phyloP scores from a whole-genome alignment of 78 protist species.

The slime mould (Dictyostelium discoideum) region DNA sequence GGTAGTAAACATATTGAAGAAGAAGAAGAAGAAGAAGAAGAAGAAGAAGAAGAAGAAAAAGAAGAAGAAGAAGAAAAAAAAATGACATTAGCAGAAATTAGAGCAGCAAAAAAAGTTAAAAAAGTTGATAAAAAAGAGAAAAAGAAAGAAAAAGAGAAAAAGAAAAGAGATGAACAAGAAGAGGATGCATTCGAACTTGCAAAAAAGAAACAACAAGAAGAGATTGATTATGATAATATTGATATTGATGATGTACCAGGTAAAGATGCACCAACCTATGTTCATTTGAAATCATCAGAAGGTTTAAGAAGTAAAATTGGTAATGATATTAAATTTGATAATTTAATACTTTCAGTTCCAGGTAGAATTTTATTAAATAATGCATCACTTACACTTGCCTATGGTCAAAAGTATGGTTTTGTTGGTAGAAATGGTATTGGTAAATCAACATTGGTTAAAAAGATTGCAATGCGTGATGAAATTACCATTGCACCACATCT shows the following conservation, averaged over 20 bases:
- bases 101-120: slow-evolving; percentile 53
- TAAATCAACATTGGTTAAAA: slow-evolving; percentile 94
- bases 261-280: slow-evolving; percentile 69
- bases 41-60: slow-evolving; percentile 50
- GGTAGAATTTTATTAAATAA: slow-evolving; percentile 79
- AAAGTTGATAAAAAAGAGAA: slow-evolving; percentile 19
- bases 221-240: slow-evolving; percentile 60
- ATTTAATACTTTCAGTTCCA: slow-evolving; percentile 73
- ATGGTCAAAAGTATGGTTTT: slow-evolving; percentile 92
- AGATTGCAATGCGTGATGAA: slow-evolving; percentile 82
- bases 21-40: slow-evolving; percentile 49
- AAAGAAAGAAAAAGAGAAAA: slow-evolving; percentile 58
- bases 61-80: slow-evolving; percentile 21
- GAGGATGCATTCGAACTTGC: slow-evolving; percentile 30
- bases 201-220: slow-evolving; percentile 25
- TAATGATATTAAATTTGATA: slow-evolving; percentile 82
- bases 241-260: slow-evolving; percentile 72
- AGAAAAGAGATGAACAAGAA: slow-evolving; percentile 60
- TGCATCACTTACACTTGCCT: slow-evolving; percentile 68
- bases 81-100: slow-evolving; percentile 58
- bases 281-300: slow-evolving; percentile 61
- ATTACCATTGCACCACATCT: slow-evolving; percentile 86
- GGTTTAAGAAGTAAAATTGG: slow-evolving; percentile 47
- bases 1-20: background rate
- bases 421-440: slow-evolving; percentile 97